Evolutionary conservation across 495 filamentous ascomycete species (phyloP).

Genomic region (Jackrogersella minutella): DNA sequence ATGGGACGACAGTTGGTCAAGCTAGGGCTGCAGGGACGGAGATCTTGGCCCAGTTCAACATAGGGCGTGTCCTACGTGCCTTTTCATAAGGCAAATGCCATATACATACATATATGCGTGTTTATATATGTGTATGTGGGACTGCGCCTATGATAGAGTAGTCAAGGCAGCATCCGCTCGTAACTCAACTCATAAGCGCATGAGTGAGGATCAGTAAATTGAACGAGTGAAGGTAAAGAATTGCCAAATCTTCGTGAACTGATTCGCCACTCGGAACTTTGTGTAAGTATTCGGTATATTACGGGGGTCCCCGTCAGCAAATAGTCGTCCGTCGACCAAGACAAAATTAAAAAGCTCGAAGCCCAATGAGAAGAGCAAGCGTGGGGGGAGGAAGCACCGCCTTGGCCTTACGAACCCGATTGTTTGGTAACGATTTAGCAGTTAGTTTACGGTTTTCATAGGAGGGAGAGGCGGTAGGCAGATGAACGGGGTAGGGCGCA

Average conservation of each 20-base stretch:
- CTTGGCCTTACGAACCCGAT: slow-evolving; percentile 23
- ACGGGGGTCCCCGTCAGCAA: slow-evolving; percentile 5
- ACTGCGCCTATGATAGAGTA: slow-evolving; percentile 22
- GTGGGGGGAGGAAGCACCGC: slow-evolving; percentile 1
- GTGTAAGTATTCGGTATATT: neutral
- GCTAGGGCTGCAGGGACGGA: slow-evolving; percentile 31
- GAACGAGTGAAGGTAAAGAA: neutral
- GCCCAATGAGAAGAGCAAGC: neutral
- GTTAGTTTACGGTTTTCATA: slow-evolving; percentile 22
- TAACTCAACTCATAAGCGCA: slow-evolving; percentile 8
- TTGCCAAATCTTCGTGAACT: neutral
- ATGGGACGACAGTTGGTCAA: neutral
- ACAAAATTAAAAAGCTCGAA: neutral
- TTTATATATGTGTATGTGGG: slow-evolving; percentile 21
- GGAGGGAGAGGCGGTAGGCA: slow-evolving; percentile 29
- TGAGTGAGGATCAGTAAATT: slow-evolving; percentile 1
- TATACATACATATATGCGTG: neutral
- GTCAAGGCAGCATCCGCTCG: slow-evolving; percentile 20
- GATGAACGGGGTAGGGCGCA: slow-evolving; percentile 30
- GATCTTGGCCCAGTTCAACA: slow-evolving; percentile 25
- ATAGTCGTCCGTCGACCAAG: neutral
- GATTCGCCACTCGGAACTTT: slow-evolving; percentile 1
- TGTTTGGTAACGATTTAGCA: slow-evolving; percentile 32
- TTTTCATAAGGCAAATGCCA: slow-evolving; percentile 10
- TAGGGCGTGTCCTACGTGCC: slow-evolving; percentile 1